Percentiles rank a stretch among this genome's conserved stretches.
Conservation (phyloP, 2,329 filamentous ascomycete genomes). For the Emergomyces africanus region DNA sequence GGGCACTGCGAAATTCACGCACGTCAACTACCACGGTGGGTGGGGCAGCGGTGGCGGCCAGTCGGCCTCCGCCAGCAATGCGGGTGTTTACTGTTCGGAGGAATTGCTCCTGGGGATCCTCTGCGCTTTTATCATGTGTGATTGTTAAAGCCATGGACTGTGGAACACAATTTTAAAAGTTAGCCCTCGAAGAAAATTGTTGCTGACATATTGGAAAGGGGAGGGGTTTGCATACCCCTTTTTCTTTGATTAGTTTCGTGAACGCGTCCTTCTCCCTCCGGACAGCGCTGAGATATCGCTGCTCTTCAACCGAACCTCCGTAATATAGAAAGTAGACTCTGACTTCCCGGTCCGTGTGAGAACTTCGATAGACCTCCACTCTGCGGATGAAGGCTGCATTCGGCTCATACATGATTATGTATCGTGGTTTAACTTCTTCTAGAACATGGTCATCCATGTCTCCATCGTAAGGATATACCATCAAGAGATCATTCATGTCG, state of each 20-base stretch:
- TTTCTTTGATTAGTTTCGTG: constrained; percentile 86
- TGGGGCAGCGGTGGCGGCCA: constrained; percentile 71
- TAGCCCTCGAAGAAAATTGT: constrained; percentile 5
- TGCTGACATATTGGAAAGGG: not conserved
- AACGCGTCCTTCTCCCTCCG: constrained; percentile 96
- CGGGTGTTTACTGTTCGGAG: constrained; percentile 91
- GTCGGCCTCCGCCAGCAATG: constrained; percentile 81
- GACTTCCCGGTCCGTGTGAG: constrained; percentile 77
- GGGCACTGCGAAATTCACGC: constrained; percentile 84
- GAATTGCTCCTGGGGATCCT: constrained; percentile 83
- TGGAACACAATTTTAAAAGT: constrained; percentile 1
- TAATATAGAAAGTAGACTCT: constrained; percentile 97
- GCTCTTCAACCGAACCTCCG: constrained; percentile 85
- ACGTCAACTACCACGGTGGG: constrained; percentile 91
- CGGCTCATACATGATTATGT: constrained; percentile 98
- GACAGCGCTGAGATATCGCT: constrained; percentile 77
- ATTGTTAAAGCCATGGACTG: constrained; percentile 77
- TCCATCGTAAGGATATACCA: constrained; percentile 87
- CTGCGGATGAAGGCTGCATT: constrained; percentile 87
- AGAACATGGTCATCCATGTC: constrained; percentile 95
- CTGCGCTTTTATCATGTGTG: constrained; percentile 56
- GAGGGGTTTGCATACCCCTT: constrained; percentile 42
- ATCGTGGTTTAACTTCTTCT: constrained; percentile 82
- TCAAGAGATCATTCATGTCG: constrained; percentile 76
- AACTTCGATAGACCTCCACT: constrained; percentile 91